Evolutionary conservation across 176 grass and related monocot species (phyloP).

Genomic region (Pontederia crassipes): DNA sequence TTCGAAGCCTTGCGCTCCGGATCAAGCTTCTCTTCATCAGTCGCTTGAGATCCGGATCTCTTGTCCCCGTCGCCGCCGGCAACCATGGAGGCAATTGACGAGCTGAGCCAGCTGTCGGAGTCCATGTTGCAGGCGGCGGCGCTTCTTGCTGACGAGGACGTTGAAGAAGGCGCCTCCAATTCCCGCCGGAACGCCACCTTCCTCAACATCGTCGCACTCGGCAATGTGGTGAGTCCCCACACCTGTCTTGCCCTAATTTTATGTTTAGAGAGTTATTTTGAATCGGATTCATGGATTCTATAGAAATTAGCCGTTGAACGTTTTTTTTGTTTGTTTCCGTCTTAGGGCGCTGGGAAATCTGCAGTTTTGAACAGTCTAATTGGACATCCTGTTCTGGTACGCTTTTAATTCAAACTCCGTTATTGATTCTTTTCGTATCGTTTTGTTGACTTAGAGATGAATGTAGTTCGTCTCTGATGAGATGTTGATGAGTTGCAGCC

Average conservation of each 20-base stretch:
- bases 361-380: constrained; percentile 89
- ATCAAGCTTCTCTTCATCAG: not conserved
- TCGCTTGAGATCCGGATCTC: not conserved
- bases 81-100: constrained; percentile 69
- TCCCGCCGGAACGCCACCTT: constrained; percentile 65
- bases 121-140: constrained; percentile 39
- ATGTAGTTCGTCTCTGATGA: constrained; percentile 8
- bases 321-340: constrained; percentile 2
- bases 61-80: not conserved
- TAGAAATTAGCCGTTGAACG: not conserved
- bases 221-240: constrained; percentile 68
- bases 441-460: constrained; percentile 16
- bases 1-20: too few species aligned
- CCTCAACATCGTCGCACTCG: constrained; percentile 77
- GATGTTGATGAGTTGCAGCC: constrained; percentile 34
- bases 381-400: constrained; percentile 87
- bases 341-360: constrained; percentile 74
- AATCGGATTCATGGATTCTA: not conserved
- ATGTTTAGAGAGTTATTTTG: not conserved
- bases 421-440: constrained; percentile 18
- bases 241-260: not conserved
- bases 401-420: constrained; percentile 8
- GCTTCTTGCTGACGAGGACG: constrained; percentile 63
- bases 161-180: constrained; percentile 32
- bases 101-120: constrained; percentile 50